phyloP scores from a whole-genome alignment of 352 stramenopile species.

The Albugo laibachii region DNA sequence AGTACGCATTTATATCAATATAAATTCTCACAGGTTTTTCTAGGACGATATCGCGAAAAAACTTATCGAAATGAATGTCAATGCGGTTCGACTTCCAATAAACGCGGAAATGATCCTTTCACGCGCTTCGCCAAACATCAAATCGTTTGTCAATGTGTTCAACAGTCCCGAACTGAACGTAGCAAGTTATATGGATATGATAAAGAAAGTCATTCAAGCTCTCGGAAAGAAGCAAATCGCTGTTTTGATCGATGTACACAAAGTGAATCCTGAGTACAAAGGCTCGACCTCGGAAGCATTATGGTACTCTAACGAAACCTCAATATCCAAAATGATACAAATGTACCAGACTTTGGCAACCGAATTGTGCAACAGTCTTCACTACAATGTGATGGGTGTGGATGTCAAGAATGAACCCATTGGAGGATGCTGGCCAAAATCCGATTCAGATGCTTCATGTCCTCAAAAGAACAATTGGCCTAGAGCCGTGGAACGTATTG shows the following conservation, averaged over 20 bases:
- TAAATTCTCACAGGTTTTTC: background rate
- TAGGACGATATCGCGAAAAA: conserved; percentile 26
- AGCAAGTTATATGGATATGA: conserved; percentile 31
- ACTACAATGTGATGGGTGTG: conserved; percentile 51
- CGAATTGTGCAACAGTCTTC: conserved; percentile 29
- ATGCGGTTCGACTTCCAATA: conserved; percentile 33
- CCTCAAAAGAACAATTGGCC: conserved; percentile 41
- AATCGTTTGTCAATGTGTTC: conserved; percentile 29
- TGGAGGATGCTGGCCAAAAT: conserved; percentile 39
- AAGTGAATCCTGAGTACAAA: conserved; percentile 1
- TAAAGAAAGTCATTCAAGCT: conserved; percentile 29
- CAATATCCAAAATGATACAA: conserved; percentile 27
- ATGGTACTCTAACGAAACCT: conserved; percentile 26
- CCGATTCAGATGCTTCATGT: conserved; percentile 34
- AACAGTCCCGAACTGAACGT: conserved; percentile 14
- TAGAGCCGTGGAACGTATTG: conserved; percentile 39
- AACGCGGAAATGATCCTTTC: conserved; percentile 26
- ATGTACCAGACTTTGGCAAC: conserved; percentile 25
- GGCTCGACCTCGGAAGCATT: conserved; percentile 10
- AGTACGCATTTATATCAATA: background rate
- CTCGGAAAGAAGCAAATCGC: conserved; percentile 26
- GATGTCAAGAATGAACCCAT: conserved; percentile 49
- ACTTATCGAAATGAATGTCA: conserved; percentile 34
- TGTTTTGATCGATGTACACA: conserved; percentile 40
- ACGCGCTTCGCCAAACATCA: conserved; percentile 21